These are phyloP conservation scores for Coemansia sp. DNA, from an alignment of 192 early-diverging fungal species.

Conservation along the genomic window DNA sequence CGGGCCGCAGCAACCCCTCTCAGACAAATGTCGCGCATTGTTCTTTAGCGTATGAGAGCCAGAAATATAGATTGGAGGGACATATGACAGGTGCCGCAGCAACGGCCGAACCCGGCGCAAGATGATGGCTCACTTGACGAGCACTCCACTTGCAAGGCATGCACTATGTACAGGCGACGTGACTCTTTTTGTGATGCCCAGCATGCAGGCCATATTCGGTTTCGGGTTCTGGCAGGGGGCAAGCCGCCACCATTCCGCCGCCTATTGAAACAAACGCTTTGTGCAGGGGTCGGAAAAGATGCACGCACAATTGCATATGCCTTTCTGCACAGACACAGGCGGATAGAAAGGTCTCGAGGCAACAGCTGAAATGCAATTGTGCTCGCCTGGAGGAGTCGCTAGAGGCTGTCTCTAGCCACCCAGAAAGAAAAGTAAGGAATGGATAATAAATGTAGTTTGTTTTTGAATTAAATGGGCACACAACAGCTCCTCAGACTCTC, in stretches of 20 bases:
- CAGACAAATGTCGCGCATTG: background rate
- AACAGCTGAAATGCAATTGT: background rate
- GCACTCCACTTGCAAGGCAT: background rate
- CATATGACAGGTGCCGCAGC: conserved; percentile 6
- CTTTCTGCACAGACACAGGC: conserved; percentile 2
- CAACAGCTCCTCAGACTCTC: background rate
- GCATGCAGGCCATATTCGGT: background rate
- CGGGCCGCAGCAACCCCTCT: conserved; percentile 10
- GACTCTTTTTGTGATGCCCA: background rate
- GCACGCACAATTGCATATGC: conserved; percentile 4
- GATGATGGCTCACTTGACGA: background rate
- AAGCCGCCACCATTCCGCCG: background rate
- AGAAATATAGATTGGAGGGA: background rate
- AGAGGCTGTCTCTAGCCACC: background rate
- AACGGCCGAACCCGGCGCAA: background rate
- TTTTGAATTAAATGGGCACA: background rate
- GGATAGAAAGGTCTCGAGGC: background rate
- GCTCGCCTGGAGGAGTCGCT: background rate
- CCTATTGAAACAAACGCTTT: background rate
- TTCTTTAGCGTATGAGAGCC: conserved; percentile 2
- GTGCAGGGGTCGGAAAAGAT: background rate
- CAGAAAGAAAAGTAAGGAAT: background rate
- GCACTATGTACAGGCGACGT: background rate
- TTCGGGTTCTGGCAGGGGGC: conserved; percentile 11
- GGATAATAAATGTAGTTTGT: background rate